phyloP scores from a whole-genome alignment of 345 rosid genomes.

The Salix caprea region DNA sequence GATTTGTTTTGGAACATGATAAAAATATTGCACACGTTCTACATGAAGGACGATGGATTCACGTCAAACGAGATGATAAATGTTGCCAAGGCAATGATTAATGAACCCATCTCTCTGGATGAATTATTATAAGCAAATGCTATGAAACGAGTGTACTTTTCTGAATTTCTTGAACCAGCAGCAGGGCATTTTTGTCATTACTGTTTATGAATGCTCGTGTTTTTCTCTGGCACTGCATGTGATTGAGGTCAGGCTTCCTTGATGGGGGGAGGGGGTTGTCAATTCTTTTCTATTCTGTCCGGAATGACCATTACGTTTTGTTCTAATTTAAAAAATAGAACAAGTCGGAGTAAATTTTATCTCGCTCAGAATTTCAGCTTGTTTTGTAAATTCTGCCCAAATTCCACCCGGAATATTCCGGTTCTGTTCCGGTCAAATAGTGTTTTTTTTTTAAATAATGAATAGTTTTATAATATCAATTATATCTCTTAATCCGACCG shows the following conservation, averaged over 20 bases:
- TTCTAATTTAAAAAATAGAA: too few relatives aligned
- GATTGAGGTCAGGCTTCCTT: background rate
- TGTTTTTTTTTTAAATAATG: too few relatives aligned
- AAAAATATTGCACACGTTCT: slow-evolving; percentile 62
- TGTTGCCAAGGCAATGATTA: slow-evolving; percentile 45
- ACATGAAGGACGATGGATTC: slow-evolving; percentile 75
- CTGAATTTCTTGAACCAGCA: background rate
- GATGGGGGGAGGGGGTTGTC: too few relatives aligned
- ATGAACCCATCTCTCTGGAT: slow-evolving; percentile 35
- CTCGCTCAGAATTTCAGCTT: rapidly evolving
- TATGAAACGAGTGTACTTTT: background rate
- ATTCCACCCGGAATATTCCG: rapidly evolving
- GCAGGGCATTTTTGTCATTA: background rate
- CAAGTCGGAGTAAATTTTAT: too few relatives aligned
- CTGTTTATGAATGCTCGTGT: background rate
- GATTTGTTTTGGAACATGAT: slow-evolving; percentile 76
- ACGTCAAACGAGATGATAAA: slow-evolving; percentile 42
- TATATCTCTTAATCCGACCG: rapidly evolving
- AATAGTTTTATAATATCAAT: too few relatives aligned
- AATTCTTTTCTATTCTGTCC: too few relatives aligned
- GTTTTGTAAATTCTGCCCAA: too few relatives aligned
- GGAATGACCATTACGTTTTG: rapidly evolving
- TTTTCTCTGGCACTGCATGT: background rate
- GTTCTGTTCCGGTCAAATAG: too few relatives aligned
- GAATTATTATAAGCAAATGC: slow-evolving; percentile 1